phyloP scores from a whole-genome alignment of 2,329 filamentous ascomycete genomes.

The Exophiala alcalophila region DNA sequence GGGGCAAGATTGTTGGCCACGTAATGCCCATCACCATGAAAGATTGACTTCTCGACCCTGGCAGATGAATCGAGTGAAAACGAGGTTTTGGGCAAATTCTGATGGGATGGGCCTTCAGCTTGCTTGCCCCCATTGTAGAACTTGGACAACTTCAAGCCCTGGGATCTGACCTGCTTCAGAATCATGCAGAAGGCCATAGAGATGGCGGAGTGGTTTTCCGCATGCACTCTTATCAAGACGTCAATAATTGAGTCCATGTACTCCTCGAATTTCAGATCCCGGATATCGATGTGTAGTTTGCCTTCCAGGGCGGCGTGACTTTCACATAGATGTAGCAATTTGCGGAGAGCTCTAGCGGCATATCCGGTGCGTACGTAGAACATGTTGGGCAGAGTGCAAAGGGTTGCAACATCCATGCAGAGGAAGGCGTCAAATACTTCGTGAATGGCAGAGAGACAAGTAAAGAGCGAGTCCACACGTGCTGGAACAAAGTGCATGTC shows the following conservation, averaged over 20 bases:
- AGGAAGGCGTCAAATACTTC: constrained; percentile 64
- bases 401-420: constrained; percentile 54
- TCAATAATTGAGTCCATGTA: constrained; percentile 67
- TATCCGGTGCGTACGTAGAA: constrained; percentile 70
- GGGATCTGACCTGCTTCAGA: constrained; percentile 19
- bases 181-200: constrained; percentile 20
- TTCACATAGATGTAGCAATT: constrained; percentile 47
- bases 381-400: constrained; percentile 66
- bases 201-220: constrained; percentile 15
- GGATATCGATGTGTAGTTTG: constrained; percentile 50
- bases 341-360: constrained; percentile 68
- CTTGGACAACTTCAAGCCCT: constrained; percentile 12
- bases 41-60: no score
- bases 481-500: constrained; percentile 43
- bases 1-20: no score
- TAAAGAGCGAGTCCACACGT: constrained; percentile 64
- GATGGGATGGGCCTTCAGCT: no score
- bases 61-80: no score
- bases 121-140: not conserved
- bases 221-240: constrained; percentile 55
- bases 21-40: no score
- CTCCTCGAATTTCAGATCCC: constrained; percentile 62
- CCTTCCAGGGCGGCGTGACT: constrained; percentile 11
- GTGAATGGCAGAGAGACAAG: constrained; percentile 66
- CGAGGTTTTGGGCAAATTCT: no score